These are phyloP conservation scores for Penicillium griseofulvum DNA, from an alignment of 2,329 filamentous ascomycete genomes.

Conservation along the genomic window DNA sequence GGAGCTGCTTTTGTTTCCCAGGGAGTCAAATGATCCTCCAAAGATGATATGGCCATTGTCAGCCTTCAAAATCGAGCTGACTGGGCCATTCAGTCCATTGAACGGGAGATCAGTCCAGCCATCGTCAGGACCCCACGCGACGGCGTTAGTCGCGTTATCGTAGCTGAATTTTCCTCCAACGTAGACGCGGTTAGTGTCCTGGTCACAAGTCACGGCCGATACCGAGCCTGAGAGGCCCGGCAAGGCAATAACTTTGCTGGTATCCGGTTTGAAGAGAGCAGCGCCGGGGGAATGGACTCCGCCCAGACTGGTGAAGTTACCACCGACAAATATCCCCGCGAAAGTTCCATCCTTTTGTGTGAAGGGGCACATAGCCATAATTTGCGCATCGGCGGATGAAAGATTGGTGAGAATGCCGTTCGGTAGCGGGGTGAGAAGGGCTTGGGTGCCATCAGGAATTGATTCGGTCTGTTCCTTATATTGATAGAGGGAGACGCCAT, in stretches of 20 bases:
- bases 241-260: slow-evolving; percentile 67
- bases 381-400: slow-evolving; percentile 75
- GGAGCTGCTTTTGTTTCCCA: slow-evolving; percentile 71
- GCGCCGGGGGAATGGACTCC: slow-evolving; percentile 72
- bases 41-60: slow-evolving; percentile 85
- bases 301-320: slow-evolving; percentile 91
- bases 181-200: slow-evolving; percentile 74
- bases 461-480: slow-evolving; percentile 73
- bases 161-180: slow-evolving; percentile 83
- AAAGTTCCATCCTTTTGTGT: slow-evolving; percentile 63
- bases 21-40: slow-evolving; percentile 81
- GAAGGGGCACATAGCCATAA: slow-evolving; percentile 84
- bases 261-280: slow-evolving; percentile 75
- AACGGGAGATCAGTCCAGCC: slow-evolving; percentile 83
- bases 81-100: slow-evolving; percentile 89
- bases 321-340: slow-evolving; percentile 78
- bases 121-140: slow-evolving; percentile 68
- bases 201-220: slow-evolving; percentile 77
- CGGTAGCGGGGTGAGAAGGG: slow-evolving; percentile 76
- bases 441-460: slow-evolving; percentile 69
- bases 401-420: slow-evolving; percentile 79
- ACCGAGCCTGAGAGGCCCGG: slow-evolving; percentile 81
- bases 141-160: slow-evolving; percentile 81
- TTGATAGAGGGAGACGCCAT: slow-evolving; percentile 85
- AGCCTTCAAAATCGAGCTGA: slow-evolving; percentile 78